Evolutionary conservation across 179 eudicot species (phyloP), one percentile per base, ranked within the genome.

Genomic region (Beta macrorhiza): DNA sequence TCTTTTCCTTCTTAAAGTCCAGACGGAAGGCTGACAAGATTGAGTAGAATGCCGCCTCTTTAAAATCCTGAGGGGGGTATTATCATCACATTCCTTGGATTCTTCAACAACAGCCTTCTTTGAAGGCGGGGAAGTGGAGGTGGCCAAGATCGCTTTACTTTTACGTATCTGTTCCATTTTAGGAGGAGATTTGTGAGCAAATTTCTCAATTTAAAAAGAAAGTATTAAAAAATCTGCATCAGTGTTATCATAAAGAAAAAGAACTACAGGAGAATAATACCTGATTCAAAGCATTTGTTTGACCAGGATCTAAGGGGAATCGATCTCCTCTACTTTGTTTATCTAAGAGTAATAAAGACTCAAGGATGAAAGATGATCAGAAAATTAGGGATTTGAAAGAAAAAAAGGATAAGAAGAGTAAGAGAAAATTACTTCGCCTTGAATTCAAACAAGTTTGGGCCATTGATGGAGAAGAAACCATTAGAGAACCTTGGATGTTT

Each of bases 51-150:
- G 83, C 76, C 79, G 59, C 80, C 58, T 68, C 62, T 45, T 57
- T 2, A 75, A 75, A 67, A 78, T 45, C 56, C 58, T 76, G 61
- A 81, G 83, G 61, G 76, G 83, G n/a, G 78, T 67, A 55, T 81
- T 72, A 44, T 81, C 83, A 76, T 81, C 83, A 58, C 68, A 68
- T 44, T 81, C 80, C 49, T 68, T 59, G 42, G 70, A 29, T 47
- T 42, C 79, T 58, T 81, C 80, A 58, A 51, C 53, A 76, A 72
- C 37, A 67, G 76, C 68, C 76, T 68, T 76, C 42, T 67, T 59
- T 6, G 49, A 68, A 6, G 53, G 63, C 22, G 52, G 67, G 11
- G 67, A 44, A 65, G 45, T 80, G 17, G 59, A 15, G 7, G 75
- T 5, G 32, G 57, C 68, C 22, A 15, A 25, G 56, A 29, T 65